Conservation (phyloP, 148 eudicot genomes). For the Vaccinium myrtillus region DNA sequence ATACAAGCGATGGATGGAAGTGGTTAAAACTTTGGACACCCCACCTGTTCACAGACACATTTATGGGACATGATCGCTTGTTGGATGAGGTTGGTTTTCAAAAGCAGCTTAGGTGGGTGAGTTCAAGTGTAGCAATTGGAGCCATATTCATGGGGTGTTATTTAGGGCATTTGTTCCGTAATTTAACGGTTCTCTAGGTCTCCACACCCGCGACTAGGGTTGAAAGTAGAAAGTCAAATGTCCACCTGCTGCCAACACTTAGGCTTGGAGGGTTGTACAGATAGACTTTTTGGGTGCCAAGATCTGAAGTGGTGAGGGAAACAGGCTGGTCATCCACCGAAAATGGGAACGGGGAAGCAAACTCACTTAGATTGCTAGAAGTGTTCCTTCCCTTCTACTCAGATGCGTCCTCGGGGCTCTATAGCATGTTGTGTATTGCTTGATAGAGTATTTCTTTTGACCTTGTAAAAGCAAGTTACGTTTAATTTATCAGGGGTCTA, state of each 20-base stretch:
- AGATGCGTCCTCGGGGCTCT: background rate
- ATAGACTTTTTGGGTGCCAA: background rate
- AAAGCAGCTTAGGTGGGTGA: conserved; percentile 23
- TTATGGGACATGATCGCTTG: conserved; percentile 55
- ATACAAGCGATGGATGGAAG: conserved; percentile 91
- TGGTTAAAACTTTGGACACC: conserved; percentile 59
- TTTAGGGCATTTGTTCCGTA: background rate
- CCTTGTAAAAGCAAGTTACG: background rate
- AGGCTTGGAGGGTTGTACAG: background rate
- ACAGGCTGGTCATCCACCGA: background rate
- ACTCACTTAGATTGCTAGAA: background rate
- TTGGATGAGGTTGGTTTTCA: conserved; percentile 8
- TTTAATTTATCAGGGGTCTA: conserved; percentile 1
- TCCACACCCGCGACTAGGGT: background rate
- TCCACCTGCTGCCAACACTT: background rate
- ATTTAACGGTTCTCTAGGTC: background rate
- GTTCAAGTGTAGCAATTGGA: conserved; percentile 24
- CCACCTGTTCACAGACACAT: conserved; percentile 91
- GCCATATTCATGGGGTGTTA: background rate
- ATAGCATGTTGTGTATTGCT: background rate
- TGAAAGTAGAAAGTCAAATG: background rate
- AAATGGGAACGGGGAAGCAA: background rate
- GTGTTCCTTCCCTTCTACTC: conserved; percentile 15
- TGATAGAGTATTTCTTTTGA: background rate
- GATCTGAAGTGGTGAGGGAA: background rate